A percentile compares a stretch with the other conserved stretches of the same genome.
Evolutionary conservation across 176 grass and related monocot genomes (phyloP).

Genomic region (Avena eriantha): DNA sequence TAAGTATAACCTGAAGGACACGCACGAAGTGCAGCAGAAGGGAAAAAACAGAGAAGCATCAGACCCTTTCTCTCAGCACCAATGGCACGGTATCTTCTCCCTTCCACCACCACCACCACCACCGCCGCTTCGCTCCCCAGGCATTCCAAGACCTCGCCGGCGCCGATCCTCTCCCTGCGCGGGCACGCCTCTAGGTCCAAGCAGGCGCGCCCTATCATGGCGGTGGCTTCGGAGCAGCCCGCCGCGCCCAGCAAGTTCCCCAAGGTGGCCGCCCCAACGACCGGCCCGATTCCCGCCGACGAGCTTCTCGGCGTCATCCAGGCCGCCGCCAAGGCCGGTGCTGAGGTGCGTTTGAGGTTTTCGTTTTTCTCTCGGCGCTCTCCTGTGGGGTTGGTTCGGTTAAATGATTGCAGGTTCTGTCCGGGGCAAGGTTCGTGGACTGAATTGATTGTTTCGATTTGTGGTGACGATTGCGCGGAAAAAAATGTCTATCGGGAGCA

Average conservation of each 20-base stretch:
- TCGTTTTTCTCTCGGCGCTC: neutral
- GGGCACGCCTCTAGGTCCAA: constrained; percentile 36
- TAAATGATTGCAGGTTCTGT: neutral
- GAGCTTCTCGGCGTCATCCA: constrained; percentile 83
- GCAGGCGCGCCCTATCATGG: constrained; percentile 43
- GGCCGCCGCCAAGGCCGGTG: constrained; percentile 67
- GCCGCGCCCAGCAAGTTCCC: constrained; percentile 44
- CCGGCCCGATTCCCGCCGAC: constrained; percentile 73
- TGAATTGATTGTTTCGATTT: constrained; percentile 17
- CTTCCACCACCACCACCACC: constrained; percentile 51
- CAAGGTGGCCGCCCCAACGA: constrained; percentile 80
- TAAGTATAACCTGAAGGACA: neutral
- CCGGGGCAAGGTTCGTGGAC: neutral
- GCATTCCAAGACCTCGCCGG: constrained; percentile 34
- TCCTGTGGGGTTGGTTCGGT: neutral
- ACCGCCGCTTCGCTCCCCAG: constrained; percentile 13
- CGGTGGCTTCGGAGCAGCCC: constrained; percentile 47
- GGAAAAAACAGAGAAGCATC: neutral
- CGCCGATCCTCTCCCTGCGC: constrained; percentile 4
- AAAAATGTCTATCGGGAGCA: neutral
- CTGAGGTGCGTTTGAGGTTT: constrained; percentile 64
- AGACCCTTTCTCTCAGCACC: constrained; percentile 37
- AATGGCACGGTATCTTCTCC: constrained; percentile 80
- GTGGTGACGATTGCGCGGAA: neutral
- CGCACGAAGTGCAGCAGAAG: too few relatives aligned